Evolutionary conservation across 106 monocot species (phyloP), one percentile per base, ranked within the genome.

Genomic region (Posidonia australis): DNA sequence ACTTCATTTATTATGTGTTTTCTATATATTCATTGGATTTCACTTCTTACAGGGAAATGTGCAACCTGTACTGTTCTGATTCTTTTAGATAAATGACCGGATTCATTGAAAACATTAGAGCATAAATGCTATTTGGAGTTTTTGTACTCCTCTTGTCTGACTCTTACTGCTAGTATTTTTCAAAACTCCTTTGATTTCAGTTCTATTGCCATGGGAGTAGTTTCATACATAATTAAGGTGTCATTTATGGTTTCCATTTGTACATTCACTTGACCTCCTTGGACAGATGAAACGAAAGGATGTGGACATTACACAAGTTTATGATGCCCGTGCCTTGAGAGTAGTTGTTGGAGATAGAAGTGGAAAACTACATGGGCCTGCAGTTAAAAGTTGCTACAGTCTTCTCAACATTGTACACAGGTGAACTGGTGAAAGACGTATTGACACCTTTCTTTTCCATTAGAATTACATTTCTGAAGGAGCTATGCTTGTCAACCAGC

Each of bases 321-420:
- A 90, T 80, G 93, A 94, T 84, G 89, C 93, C 47, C 83, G 93
- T 66, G 93, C 93, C 1, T 58, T 94, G 46, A 89, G 93, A 68
- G 93, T 89, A 43, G 78, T 94, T 46, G 78, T 94, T 51, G 93
- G 93, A 16, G 93, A 94, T 69, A 90, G 77, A 72, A 80, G 86
- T 67, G 93, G 89, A 61, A 79, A 70, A 66, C 51, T 94, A 25
- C 93, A 84, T 82, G 93, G 93, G 65, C 89, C 79, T 68, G 93
- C 93, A 63, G 79, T 94, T 49, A 86, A 78, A 66, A 82, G 74
- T 63, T 89, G 93, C 70, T 94, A 90, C 52, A 89, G 73, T 56
- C 72, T 94, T 54, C 89, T 94, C 67, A 76, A 86, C 51, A 94
- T 86, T 57, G 71, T 94, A 52, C 89, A 94, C 66, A 86, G 86